These are phyloP conservation scores for Hymenoscyphus fraxineus DNA, from an alignment of 2,329 filamentous ascomycete genomes.

Conservation along the genomic window DNA sequence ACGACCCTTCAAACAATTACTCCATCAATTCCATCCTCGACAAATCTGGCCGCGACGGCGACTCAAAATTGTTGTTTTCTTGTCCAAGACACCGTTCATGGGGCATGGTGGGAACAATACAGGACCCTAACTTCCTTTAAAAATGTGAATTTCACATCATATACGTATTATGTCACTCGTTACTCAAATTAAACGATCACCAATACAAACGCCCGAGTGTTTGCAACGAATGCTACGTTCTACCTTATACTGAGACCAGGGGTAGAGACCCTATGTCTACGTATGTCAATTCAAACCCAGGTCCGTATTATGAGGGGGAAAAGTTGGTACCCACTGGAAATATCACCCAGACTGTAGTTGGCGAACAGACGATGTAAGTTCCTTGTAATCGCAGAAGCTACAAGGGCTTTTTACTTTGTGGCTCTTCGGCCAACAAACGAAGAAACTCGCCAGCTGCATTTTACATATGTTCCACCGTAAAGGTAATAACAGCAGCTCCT, in stretches of 20 bases:
- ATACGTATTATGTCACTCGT: slow-evolving; percentile 13
- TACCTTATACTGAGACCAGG: neutral
- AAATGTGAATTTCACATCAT: slow-evolving; percentile 11
- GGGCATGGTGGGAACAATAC: slow-evolving; percentile 10
- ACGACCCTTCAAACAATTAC: neutral
- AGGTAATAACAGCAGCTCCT: slow-evolving; percentile 15
- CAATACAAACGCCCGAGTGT: neutral
- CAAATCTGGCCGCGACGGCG: neutral
- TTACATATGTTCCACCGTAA: slow-evolving; percentile 16
- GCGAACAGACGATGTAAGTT: slow-evolving; percentile 8
- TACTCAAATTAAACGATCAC: slow-evolving; percentile 11
- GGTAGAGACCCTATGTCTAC: neutral
- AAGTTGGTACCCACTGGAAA: neutral
- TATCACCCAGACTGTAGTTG: slow-evolving; percentile 7
- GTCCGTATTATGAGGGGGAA: neutral
- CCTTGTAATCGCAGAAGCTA: neutral
- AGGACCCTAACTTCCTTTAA: neutral
- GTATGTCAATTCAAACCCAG: neutral
- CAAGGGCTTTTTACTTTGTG: neutral
- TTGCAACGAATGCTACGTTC: neutral
- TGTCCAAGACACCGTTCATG: slow-evolving; percentile 16
- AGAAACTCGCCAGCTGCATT: slow-evolving; percentile 17
- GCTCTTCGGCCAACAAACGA: neutral
- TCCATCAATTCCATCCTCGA: neutral
- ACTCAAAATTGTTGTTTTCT: slow-evolving; percentile 16